phyloP scores from a whole-genome alignment of 116 monocot genomes.

The Trichopus zeylanicus region DNA sequence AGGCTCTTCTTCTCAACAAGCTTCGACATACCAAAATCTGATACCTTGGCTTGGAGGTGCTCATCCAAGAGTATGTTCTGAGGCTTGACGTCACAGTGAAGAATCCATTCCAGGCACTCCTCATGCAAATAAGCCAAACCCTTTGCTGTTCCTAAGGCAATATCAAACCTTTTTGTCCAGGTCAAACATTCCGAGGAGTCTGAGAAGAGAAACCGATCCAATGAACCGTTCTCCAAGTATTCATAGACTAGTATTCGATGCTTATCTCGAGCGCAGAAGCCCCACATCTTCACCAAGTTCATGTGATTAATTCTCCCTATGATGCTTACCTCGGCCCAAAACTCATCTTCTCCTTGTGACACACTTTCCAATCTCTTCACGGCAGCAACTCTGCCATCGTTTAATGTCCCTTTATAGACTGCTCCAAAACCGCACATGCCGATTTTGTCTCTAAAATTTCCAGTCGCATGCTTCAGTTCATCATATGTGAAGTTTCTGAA shows the following conservation, averaged over 20 bases:
- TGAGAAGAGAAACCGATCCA: constrained; percentile 23
- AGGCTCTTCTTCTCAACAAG: not conserved
- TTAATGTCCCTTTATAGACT: constrained; percentile 35
- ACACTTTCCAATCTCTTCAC: constrained; percentile 22
- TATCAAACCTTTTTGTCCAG: constrained; percentile 10
- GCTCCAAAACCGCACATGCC: constrained; percentile 33
- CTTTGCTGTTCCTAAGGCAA: not conserved
- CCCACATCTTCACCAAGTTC: constrained; percentile 26
- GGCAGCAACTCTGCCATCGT: constrained; percentile 10
- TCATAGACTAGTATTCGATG: constrained; percentile 28
- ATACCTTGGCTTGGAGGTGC: not conserved
- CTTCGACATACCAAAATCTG: not conserved
- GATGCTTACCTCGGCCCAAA: constrained; percentile 22
- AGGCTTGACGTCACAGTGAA: not conserved
- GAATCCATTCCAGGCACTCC: not conserved
- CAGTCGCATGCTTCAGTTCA: constrained; percentile 31
- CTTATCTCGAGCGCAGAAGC: constrained; percentile 17
- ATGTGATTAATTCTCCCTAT: constrained; percentile 29
- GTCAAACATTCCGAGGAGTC: not conserved
- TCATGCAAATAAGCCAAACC: not conserved
- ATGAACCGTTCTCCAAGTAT: constrained; percentile 33
- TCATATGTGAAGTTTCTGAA: constrained; percentile 7
- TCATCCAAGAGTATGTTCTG: not conserved
- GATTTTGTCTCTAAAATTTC: constrained; percentile 26
- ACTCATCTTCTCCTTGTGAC: constrained; percentile 22